phyloP scores from a whole-genome alignment of 331 rosid genomes.

The Arachis monticola region DNA sequence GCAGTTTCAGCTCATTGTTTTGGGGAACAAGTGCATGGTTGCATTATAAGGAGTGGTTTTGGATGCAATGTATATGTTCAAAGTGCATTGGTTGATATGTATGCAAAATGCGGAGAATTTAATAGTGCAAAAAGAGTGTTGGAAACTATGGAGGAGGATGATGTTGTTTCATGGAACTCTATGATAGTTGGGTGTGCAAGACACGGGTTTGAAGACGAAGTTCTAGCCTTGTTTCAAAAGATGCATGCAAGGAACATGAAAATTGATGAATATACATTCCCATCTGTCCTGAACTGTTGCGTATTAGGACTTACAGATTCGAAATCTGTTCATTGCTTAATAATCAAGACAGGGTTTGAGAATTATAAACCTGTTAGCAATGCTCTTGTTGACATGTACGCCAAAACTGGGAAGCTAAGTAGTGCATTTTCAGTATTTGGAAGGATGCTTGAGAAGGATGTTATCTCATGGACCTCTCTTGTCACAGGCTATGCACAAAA shows the following conservation, averaged over 20 bases:
- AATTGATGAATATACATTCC: slow-evolving; percentile 73
- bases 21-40: slow-evolving; percentile 74
- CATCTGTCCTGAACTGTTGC: slow-evolving; percentile 68
- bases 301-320: slow-evolving; percentile 41
- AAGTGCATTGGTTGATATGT: slow-evolving; percentile 78
- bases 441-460: slow-evolving; percentile 66
- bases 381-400: slow-evolving; percentile 86
- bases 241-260: slow-evolving; percentile 69
- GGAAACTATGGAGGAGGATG: slow-evolving; percentile 63
- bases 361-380: slow-evolving; percentile 64
- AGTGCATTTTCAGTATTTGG: slow-evolving; percentile 62
- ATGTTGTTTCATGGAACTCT: slow-evolving; percentile 78
- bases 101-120: slow-evolving; percentile 73
- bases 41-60: slow-evolving; percentile 65
- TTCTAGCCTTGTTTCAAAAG: slow-evolving; percentile 56
- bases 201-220: slow-evolving; percentile 66
- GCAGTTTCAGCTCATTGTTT: slow-evolving; percentile 55
- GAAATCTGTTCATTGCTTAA: slow-evolving; percentile 62
- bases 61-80: slow-evolving; percentile 70
- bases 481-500: slow-evolving; percentile 77
- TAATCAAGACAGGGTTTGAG: slow-evolving; percentile 69
- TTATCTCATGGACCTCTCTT: slow-evolving; percentile 86
- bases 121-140: slow-evolving; percentile 53
- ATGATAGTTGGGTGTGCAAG: slow-evolving; percentile 79
- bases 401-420: slow-evolving; percentile 58